Evolutionary conservation across 2,329 filamentous ascomycete species (phyloP), one percentile per base, ranked within the genome.

Genomic region (Nemania abortiva): DNA sequence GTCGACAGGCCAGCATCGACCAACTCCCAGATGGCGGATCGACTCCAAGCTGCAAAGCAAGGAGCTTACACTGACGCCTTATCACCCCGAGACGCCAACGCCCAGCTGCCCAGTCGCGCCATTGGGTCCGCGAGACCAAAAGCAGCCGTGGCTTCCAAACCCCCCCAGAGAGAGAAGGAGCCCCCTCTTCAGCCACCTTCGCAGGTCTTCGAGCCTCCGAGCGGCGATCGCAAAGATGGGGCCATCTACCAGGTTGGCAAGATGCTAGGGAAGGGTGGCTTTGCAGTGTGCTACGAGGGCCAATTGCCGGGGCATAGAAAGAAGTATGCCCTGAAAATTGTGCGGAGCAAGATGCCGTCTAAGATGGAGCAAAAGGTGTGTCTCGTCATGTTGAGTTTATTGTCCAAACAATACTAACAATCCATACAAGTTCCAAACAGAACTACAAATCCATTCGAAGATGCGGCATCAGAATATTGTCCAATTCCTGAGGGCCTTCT

Each of bases 401-500:
- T 37, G 20, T 9, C 7, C 39, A 20, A 22, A 42, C 29, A 45
- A 34, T 66, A 61, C 70, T 76, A 70, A 73, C 49, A 18, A 5
- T 31, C 34, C 34, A 4, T 5, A 9, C 54, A 49, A 90, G 88
- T 91, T 91, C 75, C 89, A 91, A 89, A 89, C 89, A 24, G 96
- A 99, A 81, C 88, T 99, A 6, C 95, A 98, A 81, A 98, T 99
- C 69, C 96, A 99, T 82, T 98, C 96, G 52, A 99, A 98, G 80
- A 95, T 99, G 90, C 90, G 91, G 66, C 96, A 99, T 78, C 92
- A 92, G 62, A 97, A 98, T 80, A 95, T 99, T 73, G 96, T 99
- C 71, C 92, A 95, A 75, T 99, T 99, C 80, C 90, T 97, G 76
- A 90, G 95, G 74, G 96, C 96, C 39, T 99, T 99, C 79, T 92